A percentile compares a stretch with the other conserved stretches of the same genome.
Conservation (phyloP, 768 basidiomycete genomes). For the Tricholoma sp. region DNA sequence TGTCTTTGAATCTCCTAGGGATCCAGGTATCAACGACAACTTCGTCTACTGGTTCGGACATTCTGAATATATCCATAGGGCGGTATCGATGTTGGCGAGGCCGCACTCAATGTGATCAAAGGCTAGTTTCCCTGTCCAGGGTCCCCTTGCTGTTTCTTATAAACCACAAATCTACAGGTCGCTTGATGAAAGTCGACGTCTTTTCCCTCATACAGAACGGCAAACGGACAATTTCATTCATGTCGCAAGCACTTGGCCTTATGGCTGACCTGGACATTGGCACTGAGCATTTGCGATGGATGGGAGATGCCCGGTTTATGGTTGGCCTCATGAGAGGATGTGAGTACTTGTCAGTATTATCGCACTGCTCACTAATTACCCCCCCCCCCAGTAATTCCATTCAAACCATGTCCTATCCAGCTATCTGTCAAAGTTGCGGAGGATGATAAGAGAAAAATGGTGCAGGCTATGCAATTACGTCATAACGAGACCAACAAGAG, state of each 20-base stretch:
- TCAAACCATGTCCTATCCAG: constrained; percentile 63
- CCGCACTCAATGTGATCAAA: constrained; percentile 77
- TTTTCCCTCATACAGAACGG: constrained; percentile 70
- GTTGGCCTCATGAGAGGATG: constrained; percentile 68
- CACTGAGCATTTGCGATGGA: constrained; percentile 81
- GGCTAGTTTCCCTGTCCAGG: constrained; percentile 32
- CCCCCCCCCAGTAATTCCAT: constrained; percentile 38
- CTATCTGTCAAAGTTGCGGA: constrained; percentile 68
- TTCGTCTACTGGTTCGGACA: neutral
- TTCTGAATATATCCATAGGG: constrained; percentile 31
- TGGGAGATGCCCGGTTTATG: constrained; percentile 79
- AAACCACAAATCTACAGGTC: constrained; percentile 38
- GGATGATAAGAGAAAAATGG: constrained; percentile 70
- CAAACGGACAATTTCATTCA: constrained; percentile 66
- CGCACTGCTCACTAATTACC: too few species aligned
- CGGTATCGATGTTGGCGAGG: constrained; percentile 66
- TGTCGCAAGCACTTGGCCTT: constrained; percentile 78
- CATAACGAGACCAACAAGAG: constrained; percentile 19
- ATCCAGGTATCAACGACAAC: constrained; percentile 37
- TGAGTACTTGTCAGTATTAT: constrained; percentile 25
- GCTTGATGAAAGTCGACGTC: constrained; percentile 69
- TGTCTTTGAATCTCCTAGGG: constrained; percentile 73
- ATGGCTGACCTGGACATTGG: constrained; percentile 84
- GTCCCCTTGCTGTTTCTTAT: neutral
- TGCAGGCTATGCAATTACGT: constrained; percentile 39